Conservation (phyloP, 176 grass and related monocot species). For the Ananas comosus region DNA sequence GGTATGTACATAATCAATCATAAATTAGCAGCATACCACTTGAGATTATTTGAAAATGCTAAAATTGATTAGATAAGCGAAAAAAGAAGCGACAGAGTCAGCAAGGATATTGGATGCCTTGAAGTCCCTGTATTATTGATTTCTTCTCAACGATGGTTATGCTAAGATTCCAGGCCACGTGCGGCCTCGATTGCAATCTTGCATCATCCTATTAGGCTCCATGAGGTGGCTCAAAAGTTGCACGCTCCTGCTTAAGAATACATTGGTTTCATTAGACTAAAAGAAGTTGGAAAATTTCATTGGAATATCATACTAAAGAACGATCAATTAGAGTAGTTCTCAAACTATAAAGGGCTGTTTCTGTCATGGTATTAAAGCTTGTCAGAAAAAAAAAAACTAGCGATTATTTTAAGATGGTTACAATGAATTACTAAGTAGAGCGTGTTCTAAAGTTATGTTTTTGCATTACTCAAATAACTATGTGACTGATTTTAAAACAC, state of each 20-base stretch:
- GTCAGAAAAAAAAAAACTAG: no score
- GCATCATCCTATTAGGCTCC: slow-evolving; percentile 31
- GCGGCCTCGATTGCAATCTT: slow-evolving; percentile 30
- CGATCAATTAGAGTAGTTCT: no score
- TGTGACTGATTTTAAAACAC: no score
- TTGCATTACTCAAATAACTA: neutral
- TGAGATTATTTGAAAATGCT: neutral
- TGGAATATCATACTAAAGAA: no score
- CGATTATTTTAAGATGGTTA: no score
- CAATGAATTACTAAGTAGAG: no score
- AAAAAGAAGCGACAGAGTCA: slow-evolving; percentile 17
- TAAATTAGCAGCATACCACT: neutral
- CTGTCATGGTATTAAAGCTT: no score
- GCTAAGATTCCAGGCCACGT: slow-evolving; percentile 30
- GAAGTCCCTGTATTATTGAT: slow-evolving; percentile 31
- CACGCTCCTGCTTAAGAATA: slow-evolving; percentile 18
- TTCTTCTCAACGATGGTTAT: slow-evolving; percentile 28
- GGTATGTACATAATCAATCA: neutral
- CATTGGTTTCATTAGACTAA: no score
- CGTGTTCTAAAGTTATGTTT: neutral
- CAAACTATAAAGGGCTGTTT: no score
- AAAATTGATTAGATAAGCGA: neutral
- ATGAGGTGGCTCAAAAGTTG: slow-evolving; percentile 23
- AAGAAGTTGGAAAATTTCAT: no score
- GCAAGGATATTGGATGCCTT: slow-evolving; percentile 33